Conservation (phyloP, 441 rosid species). For the Kokia cookei region DNA sequence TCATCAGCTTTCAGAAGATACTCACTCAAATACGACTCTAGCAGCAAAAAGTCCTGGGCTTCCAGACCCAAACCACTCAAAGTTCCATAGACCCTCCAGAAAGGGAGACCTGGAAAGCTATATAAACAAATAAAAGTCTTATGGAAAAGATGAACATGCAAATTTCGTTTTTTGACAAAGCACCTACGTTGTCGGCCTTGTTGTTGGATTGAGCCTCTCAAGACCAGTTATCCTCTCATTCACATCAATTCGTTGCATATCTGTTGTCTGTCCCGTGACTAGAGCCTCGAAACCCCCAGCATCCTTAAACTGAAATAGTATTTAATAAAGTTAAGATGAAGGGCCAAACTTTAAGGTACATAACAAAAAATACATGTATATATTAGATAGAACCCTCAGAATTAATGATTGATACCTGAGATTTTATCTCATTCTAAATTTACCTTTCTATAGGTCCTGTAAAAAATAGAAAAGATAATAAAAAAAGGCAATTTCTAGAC, state of each 20-base stretch:
- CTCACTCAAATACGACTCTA: constrained; percentile 60
- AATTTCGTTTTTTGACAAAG: constrained; percentile 15
- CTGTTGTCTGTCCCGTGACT: constrained; percentile 61
- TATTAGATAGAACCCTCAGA: background rate
- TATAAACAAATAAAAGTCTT: constrained; percentile 34
- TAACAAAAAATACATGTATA: background rate
- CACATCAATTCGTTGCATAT: constrained; percentile 75
- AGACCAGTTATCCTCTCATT: constrained; percentile 79
- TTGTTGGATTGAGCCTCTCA: constrained; percentile 84
- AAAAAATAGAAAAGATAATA: background rate
- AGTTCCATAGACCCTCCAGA: constrained; percentile 85
- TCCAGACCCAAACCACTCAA: constrained; percentile 88
- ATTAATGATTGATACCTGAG: background rate
- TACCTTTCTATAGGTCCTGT: background rate
- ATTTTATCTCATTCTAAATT: background rate
- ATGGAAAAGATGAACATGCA: background rate
- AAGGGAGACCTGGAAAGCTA: constrained; percentile 82
- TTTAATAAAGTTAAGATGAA: background rate
- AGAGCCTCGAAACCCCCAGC: constrained; percentile 82
- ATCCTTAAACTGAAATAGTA: constrained; percentile 50
- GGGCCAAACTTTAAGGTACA: constrained; percentile 6
- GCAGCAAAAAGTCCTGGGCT: constrained; percentile 72
- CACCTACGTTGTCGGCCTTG: constrained; percentile 86
- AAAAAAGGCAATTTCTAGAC: background rate
- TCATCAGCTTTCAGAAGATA: constrained; percentile 1